Conservation (phyloP, 352 stramenopile genomes). For the Phytopythium aichiense region DNA sequence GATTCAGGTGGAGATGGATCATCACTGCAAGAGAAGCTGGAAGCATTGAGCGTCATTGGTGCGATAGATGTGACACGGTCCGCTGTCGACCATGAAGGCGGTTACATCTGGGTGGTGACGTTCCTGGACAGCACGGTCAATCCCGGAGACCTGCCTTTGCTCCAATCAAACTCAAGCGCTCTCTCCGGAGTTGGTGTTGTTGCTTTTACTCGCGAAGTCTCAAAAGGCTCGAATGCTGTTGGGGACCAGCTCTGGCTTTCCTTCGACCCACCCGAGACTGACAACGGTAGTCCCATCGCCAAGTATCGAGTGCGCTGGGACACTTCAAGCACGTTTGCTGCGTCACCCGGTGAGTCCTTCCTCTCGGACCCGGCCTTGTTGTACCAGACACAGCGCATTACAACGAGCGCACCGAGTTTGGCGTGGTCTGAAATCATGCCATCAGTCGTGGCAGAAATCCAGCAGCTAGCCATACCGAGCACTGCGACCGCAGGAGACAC, state of each 20-base stretch:
- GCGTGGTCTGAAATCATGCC: slow-evolving; percentile 50
- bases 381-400: slow-evolving; percentile 49
- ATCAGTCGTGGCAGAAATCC: slow-evolving; percentile 27
- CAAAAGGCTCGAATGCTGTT: slow-evolving; percentile 65
- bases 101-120: slow-evolving; percentile 62
- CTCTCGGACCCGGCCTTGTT: slow-evolving; percentile 50
- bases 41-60: slow-evolving; percentile 53
- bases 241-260: slow-evolving; percentile 74
- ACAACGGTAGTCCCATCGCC: slow-evolving; percentile 63
- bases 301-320: slow-evolving; percentile 72
- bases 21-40: slow-evolving; percentile 70
- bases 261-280: slow-evolving; percentile 53
- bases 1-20: slow-evolving; percentile 43
- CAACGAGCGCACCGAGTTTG: slow-evolving; percentile 43
- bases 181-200: slow-evolving; percentile 44
- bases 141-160: slow-evolving; percentile 47
- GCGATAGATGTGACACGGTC: slow-evolving; percentile 37
- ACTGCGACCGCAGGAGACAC: slow-evolving; percentile 10
- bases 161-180: slow-evolving; percentile 25
- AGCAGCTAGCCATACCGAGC: slow-evolving; percentile 39
- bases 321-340: slow-evolving; percentile 43
- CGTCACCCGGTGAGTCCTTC: slow-evolving; percentile 39
- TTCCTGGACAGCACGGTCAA: slow-evolving; percentile 75
- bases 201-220: slow-evolving; percentile 40
- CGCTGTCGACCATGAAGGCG: slow-evolving; percentile 41